Base-by-base conservation (phyloP, 2,329 filamentous ascomycete species). In the Colletotrichum tanaceti region DNA sequence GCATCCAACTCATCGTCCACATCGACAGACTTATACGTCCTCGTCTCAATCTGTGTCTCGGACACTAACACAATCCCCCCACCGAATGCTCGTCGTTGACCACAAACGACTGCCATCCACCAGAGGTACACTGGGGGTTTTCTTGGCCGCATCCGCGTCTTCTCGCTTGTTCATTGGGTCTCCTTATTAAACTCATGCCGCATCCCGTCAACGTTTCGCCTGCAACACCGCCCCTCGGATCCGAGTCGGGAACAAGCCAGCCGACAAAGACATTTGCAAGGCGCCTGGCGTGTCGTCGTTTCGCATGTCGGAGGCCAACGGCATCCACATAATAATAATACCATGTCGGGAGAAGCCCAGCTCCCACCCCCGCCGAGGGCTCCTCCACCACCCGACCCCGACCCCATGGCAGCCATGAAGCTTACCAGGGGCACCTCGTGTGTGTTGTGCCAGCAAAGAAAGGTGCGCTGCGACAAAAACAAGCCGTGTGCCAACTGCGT, bases 401-500 rank as follows among this genome's bases (percentile, higher is more conserved):
- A 86, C 68, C 74, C 81, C 61, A 80, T 82, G 46, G 67, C 67
- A 52, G 78, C 80, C 63, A 77, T 86, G 72, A 89, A 89, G 77
- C 78, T 89, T 72, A 88, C 86, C 46, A 82, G 87, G 58, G 86
- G 86, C 67, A 86, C 87, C 70, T 88, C 86, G 69, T 95, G 92
- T 74, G 84, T 93, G 16, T 83, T 90, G 22, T 95, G 92, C 75
- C 91, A 94, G 76, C 90, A 92, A 76, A 88, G 91, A 70, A 93
- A 93, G 77, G 86, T 93, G 49, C 89, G 89, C 68, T 93, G 91
- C 78, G 89, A 93, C 77, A 91, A 90, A 78, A 87, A 85, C 73
- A 89, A 89, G 77, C 91, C 91, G 18, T 93, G 91, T 75, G 83
- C 86, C 73, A 90, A 91, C 78, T 93, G 91, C 75, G 81, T 88